A percentile compares a stretch with the other conserved stretches of the same genome.
These are phyloP conservation scores for Podospora pseudopauciseta DNA, from an alignment of 495 filamentous ascomycete genomes.

Conservation along the genomic window DNA sequence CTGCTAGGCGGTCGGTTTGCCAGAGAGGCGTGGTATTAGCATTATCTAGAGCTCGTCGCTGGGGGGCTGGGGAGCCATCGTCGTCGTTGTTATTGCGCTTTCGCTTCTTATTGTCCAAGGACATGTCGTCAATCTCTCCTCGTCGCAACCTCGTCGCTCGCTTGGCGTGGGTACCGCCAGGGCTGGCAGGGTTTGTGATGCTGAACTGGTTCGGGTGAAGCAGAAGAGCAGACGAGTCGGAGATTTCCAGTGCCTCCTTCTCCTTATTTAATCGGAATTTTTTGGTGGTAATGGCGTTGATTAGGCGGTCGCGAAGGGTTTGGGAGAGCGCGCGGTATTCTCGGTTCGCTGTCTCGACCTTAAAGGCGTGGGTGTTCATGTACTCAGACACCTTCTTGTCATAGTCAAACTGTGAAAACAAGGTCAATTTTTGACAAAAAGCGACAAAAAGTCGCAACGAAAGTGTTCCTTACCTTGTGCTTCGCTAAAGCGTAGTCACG, in stretches of 20 bases:
- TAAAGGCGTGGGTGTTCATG: slow-evolving; percentile 53
- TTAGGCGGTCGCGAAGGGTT: slow-evolving; percentile 80
- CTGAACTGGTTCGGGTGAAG: slow-evolving; percentile 91
- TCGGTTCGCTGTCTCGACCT: slow-evolving; percentile 70
- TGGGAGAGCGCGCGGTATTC: slow-evolving; percentile 73
- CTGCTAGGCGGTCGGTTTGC: slow-evolving; percentile 44
- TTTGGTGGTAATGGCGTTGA: slow-evolving; percentile 70
- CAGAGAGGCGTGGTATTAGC: slow-evolving; percentile 55
- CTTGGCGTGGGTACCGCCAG: slow-evolving; percentile 74
- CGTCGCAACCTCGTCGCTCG: slow-evolving; percentile 78
- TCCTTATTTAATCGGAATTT: slow-evolving; percentile 75
- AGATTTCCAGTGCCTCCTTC: slow-evolving; percentile 82
- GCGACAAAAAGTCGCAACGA: background rate
- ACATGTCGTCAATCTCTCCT: slow-evolving; percentile 68
- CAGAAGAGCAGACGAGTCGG: slow-evolving; percentile 81
- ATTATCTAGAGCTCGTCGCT: slow-evolving; percentile 46
- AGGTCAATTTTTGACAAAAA: slow-evolving; percentile 20
- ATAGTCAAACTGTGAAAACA: slow-evolving; percentile 45
- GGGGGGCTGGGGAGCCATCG: slow-evolving; percentile 64
- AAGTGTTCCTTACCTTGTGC: slow-evolving; percentile 59
- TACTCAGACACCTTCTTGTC: slow-evolving; percentile 53
- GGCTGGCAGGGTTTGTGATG: slow-evolving; percentile 73
- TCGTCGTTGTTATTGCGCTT: slow-evolving; percentile 76
- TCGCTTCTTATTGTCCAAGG: slow-evolving; percentile 67
- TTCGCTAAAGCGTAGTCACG: slow-evolving; percentile 73